Evolutionary conservation across 2,329 filamentous ascomycete species (phyloP).

Genomic region (Sphaerulina musiva): DNA sequence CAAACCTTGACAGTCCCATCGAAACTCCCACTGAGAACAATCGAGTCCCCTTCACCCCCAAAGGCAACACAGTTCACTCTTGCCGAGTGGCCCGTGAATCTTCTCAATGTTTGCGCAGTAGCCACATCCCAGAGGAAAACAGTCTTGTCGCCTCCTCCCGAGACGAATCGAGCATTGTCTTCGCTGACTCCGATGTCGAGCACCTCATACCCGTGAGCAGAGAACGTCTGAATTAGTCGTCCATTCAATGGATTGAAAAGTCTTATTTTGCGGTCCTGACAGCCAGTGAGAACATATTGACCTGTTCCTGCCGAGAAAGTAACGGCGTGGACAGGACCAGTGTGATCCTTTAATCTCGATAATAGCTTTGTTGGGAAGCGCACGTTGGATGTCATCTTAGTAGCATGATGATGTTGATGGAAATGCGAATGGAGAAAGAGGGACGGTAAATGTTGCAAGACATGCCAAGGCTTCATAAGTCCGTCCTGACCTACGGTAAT

Average conservation of each 20-base stretch:
- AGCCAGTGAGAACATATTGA: constrained; percentile 68
- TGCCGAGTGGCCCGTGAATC: constrained; percentile 61
- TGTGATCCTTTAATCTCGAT: constrained; percentile 31
- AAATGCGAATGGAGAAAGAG: not conserved
- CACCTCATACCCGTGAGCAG: constrained; percentile 86
- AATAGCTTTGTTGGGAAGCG: constrained; percentile 26
- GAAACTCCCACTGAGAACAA: constrained; percentile 67
- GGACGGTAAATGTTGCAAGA: not conserved
- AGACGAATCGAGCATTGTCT: constrained; percentile 80
- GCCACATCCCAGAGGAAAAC: constrained; percentile 95
- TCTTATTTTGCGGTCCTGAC: constrained; percentile 74
- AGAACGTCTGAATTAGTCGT: constrained; percentile 74
- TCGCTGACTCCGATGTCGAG: constrained; percentile 66
- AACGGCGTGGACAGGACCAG: constrained; percentile 42
- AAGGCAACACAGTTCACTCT: constrained; percentile 75
- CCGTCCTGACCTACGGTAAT: too few relatives aligned
- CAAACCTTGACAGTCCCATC: constrained; percentile 72
- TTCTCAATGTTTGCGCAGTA: constrained; percentile 66
- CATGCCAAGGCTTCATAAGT: not conserved
- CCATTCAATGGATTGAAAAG: constrained; percentile 66
- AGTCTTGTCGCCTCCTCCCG: constrained; percentile 79
- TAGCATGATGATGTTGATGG: constrained; percentile 2
- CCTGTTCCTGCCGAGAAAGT: constrained; percentile 45
- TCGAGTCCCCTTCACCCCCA: constrained; percentile 61
- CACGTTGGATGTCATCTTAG: constrained; percentile 12